Conservation (phyloP, 2,329 filamentous ascomycete genomes). For the Botrytis galanthina region DNA sequence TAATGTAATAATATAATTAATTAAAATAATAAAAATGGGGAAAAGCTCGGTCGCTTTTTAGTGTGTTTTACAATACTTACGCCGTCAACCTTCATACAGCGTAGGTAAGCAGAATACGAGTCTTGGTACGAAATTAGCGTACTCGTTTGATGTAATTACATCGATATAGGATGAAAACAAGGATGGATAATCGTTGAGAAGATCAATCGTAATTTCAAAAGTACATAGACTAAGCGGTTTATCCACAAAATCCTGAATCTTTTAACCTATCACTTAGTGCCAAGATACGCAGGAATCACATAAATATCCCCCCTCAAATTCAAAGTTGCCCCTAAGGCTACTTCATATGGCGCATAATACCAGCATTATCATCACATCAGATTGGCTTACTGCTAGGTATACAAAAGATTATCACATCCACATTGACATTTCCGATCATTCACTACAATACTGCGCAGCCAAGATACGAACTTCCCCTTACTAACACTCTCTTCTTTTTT, state of each 20-base stretch:
- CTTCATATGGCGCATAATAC: background rate
- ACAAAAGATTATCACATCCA: background rate
- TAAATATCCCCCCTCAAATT: no score
- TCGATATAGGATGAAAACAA: background rate
- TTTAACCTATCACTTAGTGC: background rate
- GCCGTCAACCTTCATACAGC: no score
- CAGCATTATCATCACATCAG: background rate
- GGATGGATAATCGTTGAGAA: background rate
- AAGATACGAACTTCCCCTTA: background rate
- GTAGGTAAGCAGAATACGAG: background rate
- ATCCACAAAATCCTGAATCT: background rate
- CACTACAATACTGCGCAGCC: background rate
- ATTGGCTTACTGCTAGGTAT: conserved; percentile 1
- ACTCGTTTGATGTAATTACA: background rate
- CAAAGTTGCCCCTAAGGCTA: background rate
- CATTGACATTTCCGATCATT: background rate
- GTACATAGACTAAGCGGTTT: background rate
- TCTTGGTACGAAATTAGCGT: conserved; percentile 1
- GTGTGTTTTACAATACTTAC: no score
- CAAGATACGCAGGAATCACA: background rate
- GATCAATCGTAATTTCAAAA: background rate
- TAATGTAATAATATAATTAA: no score
- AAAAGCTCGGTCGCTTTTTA: no score
- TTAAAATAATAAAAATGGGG: no score
- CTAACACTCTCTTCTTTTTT: background rate